Conservation (phyloP, 225 moss, liverwort and hornwort species). For the Physcomitrellopsis africana region DNA sequence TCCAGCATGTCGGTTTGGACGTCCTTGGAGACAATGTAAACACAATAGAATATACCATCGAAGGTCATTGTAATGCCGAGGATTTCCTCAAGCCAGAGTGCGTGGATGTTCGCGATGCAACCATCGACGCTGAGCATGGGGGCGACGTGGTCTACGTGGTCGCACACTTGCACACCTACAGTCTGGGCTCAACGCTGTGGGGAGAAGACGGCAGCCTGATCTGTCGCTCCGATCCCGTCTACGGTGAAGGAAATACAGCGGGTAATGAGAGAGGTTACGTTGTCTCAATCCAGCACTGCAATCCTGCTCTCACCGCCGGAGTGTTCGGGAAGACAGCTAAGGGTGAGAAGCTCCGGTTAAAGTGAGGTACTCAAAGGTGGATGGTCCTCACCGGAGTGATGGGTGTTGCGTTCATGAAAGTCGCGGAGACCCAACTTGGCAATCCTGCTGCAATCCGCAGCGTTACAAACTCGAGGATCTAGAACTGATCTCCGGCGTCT, state of each 20-base stretch:
- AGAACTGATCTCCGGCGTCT: constrained; percentile 18
- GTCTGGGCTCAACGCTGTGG: constrained; percentile 41
- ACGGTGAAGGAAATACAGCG: constrained; percentile 49
- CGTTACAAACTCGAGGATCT: constrained; percentile 35
- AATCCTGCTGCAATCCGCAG: background rate
- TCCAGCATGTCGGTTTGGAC: constrained; percentile 8
- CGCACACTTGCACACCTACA: constrained; percentile 51
- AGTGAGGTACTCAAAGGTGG: constrained; percentile 45
- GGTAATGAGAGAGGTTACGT: constrained; percentile 55
- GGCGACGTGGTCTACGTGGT: constrained; percentile 43
- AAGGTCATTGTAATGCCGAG: constrained; percentile 34
- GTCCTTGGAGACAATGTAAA: background rate
- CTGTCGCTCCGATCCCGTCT: constrained; percentile 51
- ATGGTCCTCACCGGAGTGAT: constrained; percentile 60
- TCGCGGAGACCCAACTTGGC: constrained; percentile 16
- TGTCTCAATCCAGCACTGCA: constrained; percentile 49
- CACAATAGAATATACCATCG: constrained; percentile 38
- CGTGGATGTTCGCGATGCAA: constrained; percentile 34
- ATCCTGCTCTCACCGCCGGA: constrained; percentile 20
- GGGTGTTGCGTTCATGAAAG: constrained; percentile 41
- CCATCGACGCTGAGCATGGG: background rate
- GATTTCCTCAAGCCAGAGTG: constrained; percentile 43
- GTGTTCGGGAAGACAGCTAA: constrained; percentile 26
- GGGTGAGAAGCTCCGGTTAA: constrained; percentile 53
- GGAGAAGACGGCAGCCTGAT: constrained; percentile 56